A percentile compares a stretch with the other conserved stretches of the same genome.
Evolutionary conservation across 1,284 basidiomycete species (phyloP).

Genomic region (Ganoderma leucocontextum): DNA sequence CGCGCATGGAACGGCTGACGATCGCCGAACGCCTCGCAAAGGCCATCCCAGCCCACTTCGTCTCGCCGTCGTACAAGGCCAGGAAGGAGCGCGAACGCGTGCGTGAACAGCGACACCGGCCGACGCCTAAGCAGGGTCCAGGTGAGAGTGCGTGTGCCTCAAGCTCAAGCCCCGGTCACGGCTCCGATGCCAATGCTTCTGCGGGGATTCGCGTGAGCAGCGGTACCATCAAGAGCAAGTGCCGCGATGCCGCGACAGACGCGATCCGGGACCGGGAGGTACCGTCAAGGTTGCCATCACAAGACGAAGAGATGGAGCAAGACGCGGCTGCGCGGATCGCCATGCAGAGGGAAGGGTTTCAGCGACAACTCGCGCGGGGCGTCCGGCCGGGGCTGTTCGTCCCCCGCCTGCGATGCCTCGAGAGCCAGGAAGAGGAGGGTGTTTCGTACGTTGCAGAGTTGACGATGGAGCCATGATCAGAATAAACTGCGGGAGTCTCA

Average conservation of each 20-base stretch:
- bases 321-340: constrained; percentile 28
- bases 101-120: constrained; percentile 2
- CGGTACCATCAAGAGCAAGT: background rate
- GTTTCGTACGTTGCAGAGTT: background rate
- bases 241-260: background rate
- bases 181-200: background rate
- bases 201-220: background rate
- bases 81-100: constrained; percentile 16
- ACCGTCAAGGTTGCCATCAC: constrained; percentile 27
- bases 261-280: constrained; percentile 1
- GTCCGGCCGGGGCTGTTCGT: constrained; percentile 35
- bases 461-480: background rate
- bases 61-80: constrained; percentile 21
- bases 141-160: constrained; percentile 6
- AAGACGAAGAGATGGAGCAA: constrained; percentile 30
- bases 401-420: constrained; percentile 36
- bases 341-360: constrained; percentile 29
- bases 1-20: constrained; percentile 3
- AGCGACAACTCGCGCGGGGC: constrained; percentile 31
- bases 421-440: constrained; percentile 36
- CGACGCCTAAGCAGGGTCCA: background rate
- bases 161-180: constrained; percentile 5
- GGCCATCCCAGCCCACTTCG: constrained; percentile 29
- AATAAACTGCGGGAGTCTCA: background rate
- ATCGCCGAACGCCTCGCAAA: constrained; percentile 9